These are phyloP conservation scores for Colletotrichum coccodes DNA, from an alignment of 2,329 filamentous ascomycete species.

Conservation along the genomic window DNA sequence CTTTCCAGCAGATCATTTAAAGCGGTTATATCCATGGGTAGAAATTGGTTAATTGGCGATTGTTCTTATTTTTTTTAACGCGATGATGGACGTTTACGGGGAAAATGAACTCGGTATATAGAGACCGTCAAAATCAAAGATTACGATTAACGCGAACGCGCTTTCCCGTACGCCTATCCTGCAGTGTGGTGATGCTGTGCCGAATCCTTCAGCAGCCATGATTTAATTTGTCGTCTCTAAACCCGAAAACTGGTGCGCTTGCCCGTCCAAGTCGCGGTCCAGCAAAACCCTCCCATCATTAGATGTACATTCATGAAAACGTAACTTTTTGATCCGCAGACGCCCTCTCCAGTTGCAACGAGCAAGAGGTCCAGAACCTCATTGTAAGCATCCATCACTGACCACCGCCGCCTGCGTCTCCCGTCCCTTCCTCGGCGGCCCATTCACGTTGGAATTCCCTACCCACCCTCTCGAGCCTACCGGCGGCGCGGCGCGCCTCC, in stretches of 20 bases:
- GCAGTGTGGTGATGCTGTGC: slow-evolving; percentile 2
- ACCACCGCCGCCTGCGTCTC: slow-evolving; percentile 8
- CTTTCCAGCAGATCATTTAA: slow-evolving; percentile 97
- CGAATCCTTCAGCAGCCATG: slow-evolving; percentile 7
- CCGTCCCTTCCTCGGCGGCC: slow-evolving; percentile 45
- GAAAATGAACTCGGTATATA: slow-evolving; percentile 35
- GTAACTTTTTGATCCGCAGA: neutral
- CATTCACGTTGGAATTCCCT: slow-evolving; percentile 65
- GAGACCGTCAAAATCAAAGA: slow-evolving; percentile 33
- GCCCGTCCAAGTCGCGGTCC: neutral
- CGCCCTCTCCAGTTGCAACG: neutral
- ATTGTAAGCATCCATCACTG: neutral
- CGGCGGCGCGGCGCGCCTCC: slow-evolving; percentile 64
- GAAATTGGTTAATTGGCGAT: slow-evolving; percentile 32
- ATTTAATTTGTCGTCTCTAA: slow-evolving; percentile 16
- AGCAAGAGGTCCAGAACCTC: too few species aligned
- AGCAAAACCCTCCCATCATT: neutral
- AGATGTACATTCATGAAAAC: neutral
- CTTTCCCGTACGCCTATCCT: slow-evolving; percentile 20
- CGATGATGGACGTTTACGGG: slow-evolving; percentile 29
- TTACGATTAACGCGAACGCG: slow-evolving; percentile 33
- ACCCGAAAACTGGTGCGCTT: neutral
- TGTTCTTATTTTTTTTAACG: slow-evolving; percentile 28
- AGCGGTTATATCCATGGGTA: slow-evolving; percentile 27
- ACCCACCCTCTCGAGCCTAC: slow-evolving; percentile 63